Conservation (phyloP, 2,329 filamentous ascomycete species). For the Penicillium sp. region DNA sequence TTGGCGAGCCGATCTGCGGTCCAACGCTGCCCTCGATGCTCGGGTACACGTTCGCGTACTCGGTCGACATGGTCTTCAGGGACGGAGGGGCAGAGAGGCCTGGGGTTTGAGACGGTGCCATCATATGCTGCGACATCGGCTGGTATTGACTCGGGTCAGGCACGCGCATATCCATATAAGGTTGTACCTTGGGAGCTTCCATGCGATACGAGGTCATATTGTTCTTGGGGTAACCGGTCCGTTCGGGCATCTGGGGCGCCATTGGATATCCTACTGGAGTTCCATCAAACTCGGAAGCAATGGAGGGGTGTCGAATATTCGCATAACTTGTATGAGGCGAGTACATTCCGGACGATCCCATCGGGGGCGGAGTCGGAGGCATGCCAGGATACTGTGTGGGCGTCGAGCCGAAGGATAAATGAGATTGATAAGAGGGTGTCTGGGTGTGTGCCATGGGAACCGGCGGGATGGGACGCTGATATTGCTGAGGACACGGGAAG, state of each 20-base stretch:
- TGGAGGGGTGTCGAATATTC: slow-evolving; percentile 31
- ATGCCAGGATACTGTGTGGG: slow-evolving; percentile 40
- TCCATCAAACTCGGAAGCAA: slow-evolving; percentile 31
- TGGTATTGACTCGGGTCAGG: slow-evolving; percentile 39
- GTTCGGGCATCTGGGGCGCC: slow-evolving; percentile 21
- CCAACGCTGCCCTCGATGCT: slow-evolving; percentile 14
- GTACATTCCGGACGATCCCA: slow-evolving; percentile 29
- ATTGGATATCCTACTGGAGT: slow-evolving; percentile 19
- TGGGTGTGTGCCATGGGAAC: slow-evolving; percentile 36
- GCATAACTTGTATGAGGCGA: slow-evolving; percentile 34
- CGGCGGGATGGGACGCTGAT: slow-evolving; percentile 35
- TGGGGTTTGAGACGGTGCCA: slow-evolving; percentile 26
- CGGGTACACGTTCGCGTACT: slow-evolving; percentile 26
- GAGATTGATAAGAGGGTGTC: slow-evolving; percentile 36
- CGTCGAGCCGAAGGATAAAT: slow-evolving; percentile 40
- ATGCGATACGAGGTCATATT: slow-evolving; percentile 27
- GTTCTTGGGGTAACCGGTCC: slow-evolving; percentile 24
- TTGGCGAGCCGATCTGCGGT: slow-evolving; percentile 17
- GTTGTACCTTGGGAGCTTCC: slow-evolving; percentile 23
- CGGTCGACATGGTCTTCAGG: slow-evolving; percentile 31
- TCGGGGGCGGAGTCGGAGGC: slow-evolving; percentile 40
- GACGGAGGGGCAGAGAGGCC: slow-evolving; percentile 27
- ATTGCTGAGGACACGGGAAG: slow-evolving; percentile 30
- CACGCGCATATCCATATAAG: slow-evolving; percentile 28
- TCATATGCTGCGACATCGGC: slow-evolving; percentile 23